Conservation (phyloP, 306 rosid species). For the Cercis canadensis region DNA sequence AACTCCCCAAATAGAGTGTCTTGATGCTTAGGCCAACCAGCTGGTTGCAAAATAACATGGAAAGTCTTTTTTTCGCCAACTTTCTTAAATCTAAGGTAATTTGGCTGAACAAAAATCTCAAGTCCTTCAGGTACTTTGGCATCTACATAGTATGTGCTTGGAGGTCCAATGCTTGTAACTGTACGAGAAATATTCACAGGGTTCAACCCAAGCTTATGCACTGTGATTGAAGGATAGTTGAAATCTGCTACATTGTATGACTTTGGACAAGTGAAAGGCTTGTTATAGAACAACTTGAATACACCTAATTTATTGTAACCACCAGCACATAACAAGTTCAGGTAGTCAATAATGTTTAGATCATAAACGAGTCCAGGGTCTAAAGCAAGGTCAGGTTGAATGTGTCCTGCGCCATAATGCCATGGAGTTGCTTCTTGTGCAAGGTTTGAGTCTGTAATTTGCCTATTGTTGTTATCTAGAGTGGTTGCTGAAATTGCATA, state of each 20-base stretch:
- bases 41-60: constrained; percentile 37
- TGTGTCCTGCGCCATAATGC: constrained; percentile 61
- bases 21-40: neutral
- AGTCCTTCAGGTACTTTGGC: constrained; percentile 42
- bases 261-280: constrained; percentile 35
- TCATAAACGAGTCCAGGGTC: constrained; percentile 71
- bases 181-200: constrained; percentile 38
- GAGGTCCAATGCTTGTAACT: constrained; percentile 60
- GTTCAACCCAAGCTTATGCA: constrained; percentile 17
- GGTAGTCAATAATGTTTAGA: constrained; percentile 46
- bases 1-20: constrained; percentile 28
- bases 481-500: constrained; percentile 45
- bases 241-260: constrained; percentile 42
- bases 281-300: constrained; percentile 28
- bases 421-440: constrained; percentile 46
- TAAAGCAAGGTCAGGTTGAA: constrained; percentile 57
- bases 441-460: constrained; percentile 36
- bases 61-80: constrained; percentile 54
- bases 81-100: constrained; percentile 37
- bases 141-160: constrained; percentile 48
- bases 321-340: constrained; percentile 66
- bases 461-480: constrained; percentile 36
- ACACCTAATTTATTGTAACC: constrained; percentile 39
- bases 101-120: constrained; percentile 45
- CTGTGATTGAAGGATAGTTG: constrained; percentile 66